Evolutionary conservation across 352 stramenopile genomes (phyloP), one percentile per base, ranked within the genome.

Genomic region (Thalassiosira hispida): DNA sequence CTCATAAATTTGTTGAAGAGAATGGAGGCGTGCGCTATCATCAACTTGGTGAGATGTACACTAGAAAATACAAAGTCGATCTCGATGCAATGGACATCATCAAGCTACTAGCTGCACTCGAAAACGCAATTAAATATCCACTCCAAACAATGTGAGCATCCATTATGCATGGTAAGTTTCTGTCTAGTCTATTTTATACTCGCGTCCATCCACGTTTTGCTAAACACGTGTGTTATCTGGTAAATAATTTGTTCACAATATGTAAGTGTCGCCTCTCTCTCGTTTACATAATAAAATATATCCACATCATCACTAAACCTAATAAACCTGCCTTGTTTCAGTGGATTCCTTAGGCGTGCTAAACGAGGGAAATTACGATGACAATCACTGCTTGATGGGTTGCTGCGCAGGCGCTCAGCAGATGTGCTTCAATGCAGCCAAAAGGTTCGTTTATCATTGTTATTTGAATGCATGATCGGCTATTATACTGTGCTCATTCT

Each of bases 391-490:
- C 42, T 23, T 67, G 59, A 67, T 67, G 59, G 59, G 59, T 25
- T 67, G 59, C 35, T 67, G 59, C 23, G 59, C 59, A 22, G 59
- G 59, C 20, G 59, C 59, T 22, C 59, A 67, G 33, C 59, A 67
- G 59, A 67, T 67, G 59, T 67, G 59, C 25, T 67, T 67, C 59
- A 67, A 67, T 55, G 59, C 59, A 22, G 59, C 42, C 22, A 67
- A 55, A 20, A 35, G 35, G n/a, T n/a, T n/a, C n/a, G n/a, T n/a
- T n/a, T n/a, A n/a, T n/a, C n/a, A n/a, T n/a, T n/a, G n/a, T n/a
- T n/a, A n/a, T n/a, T n/a, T n/a, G n/a, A n/a, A n/a, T n/a, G n/a
- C n/a, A n/a, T n/a, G n/a, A n/a, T n/a, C n/a, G n/a, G n/a, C n/a
- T n/a, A n/a, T n/a, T n/a, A n/a, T n/a, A n/a, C n/a, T n/a, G n/a